Base-by-base conservation (phyloP, 2,329 filamentous ascomycete genomes). In the Trichoderma arundinaceum region DNA sequence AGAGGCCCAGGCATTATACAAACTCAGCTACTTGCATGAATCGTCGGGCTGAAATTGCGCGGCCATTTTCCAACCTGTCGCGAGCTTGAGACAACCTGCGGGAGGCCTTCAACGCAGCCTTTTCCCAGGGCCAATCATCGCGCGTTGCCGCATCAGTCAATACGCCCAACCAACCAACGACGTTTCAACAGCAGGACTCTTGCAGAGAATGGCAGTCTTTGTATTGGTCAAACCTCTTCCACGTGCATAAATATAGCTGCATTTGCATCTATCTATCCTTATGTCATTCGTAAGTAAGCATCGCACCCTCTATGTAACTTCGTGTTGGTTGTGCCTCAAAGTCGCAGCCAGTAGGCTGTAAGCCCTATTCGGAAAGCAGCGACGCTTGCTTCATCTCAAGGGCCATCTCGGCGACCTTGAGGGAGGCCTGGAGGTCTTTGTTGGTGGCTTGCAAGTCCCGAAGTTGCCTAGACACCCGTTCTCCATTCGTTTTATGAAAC, bases 401-500 rank as follows among this genome's bases (percentile, higher is more conserved):
- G 12, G 17, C 41, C 19, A 28, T 44, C 9, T 66, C 48, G 39
- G 35, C 15, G 38, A 4, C 39, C 3, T 54, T 39, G 19, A 66
- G 56, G 4, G 57, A 59, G 49, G 41, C 19, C 56, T 66, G 19
- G 13, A 66, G 56, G 4, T 56, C 38, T 28, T 61, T 46, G 41
- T 61, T 54, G 28, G 22, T 15, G 22, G 56, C 22, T 17, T 66
- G 64, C 41, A 66, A 17, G 32, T 66, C 64, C 32, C 49, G 46
- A 6, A 46, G 39, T 13, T 43, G 35, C 41, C n/a, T 66, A 7
- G 64, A 61, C 7, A 61, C 17, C 13, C 53, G 48, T 13, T 66
- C 64, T 46, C 48, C 64, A 7, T 66, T 66, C 2, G 13, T 61
- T 13, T 52, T 54, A 54, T 66, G 56, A 39, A 66, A 66, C 10